Base-by-base conservation (phyloP, 805 yeast genomes). In the Metschnikowia lochheadii region DNA sequence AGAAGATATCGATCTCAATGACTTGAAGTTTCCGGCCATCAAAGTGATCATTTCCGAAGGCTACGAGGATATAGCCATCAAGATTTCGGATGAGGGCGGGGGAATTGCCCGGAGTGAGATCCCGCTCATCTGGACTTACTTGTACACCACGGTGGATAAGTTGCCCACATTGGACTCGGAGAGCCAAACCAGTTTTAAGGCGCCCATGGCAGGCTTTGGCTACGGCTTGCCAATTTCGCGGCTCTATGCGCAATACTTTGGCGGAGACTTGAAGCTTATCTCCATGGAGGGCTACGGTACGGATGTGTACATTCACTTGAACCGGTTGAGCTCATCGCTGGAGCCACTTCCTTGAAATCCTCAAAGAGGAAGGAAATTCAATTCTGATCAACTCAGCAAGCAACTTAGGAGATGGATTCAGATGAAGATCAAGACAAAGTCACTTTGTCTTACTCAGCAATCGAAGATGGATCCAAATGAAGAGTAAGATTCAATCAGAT, bases 271-370 rank as follows among this genome's bases (percentile, higher is more conserved):
- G 66, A 86, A 85, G 63, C 76, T 90, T 61, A 89, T 89, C 49
- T 82, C 89, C 33, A 88, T 90, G 96, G 96, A 89, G 67, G 96
- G 96, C 7, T 88, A 89, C 62, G 97, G 97, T 14, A 89, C 97
- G 1, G 97, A 89, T 64, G 96, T 88, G 1, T 90, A 89, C 61
- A 67, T 90, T 62, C 96, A 90, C 68, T 75, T 89, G 64, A 89
- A 89, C 67, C 75, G 95, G 49, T 78, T 89, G 59, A 82, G 86
- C 58, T 80, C 86, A 46, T 80, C 85, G 3, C 78, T 82, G 50
- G 95, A 87, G 67, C 94, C 92, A 4, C 66, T 82, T 49, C 82
- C 82, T 3, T 58, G 26, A 40, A 14, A n/a, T 33, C 35, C n/a
- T 13, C 15, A 33, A 33, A 26, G 29, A 23, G 29, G 29, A 26